phyloP scores from a whole-genome alignment of 1,139 yeast species.

The Protomyces inouyei region DNA sequence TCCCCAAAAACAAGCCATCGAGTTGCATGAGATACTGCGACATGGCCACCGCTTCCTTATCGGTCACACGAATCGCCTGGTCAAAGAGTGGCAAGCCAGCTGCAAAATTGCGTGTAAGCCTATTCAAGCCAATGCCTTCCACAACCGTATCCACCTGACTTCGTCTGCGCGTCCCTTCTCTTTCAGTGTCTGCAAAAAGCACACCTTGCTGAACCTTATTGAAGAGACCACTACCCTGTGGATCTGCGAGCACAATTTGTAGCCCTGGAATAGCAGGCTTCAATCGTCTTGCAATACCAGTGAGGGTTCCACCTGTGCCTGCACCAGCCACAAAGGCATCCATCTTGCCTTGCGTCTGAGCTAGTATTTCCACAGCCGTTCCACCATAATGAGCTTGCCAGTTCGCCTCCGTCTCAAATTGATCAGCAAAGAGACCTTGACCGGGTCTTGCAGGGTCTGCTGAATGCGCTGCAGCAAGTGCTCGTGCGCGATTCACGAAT shows the following conservation, averaged over 20 bases:
- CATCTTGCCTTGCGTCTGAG: slow-evolving; percentile 58
- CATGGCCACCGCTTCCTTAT: slow-evolving; percentile 77
- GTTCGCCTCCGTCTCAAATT: slow-evolving; percentile 86
- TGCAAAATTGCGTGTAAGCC: slow-evolving; percentile 75
- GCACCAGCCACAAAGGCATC: slow-evolving; percentile 77
- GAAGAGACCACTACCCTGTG: slow-evolving; percentile 89
- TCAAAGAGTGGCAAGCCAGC: slow-evolving; percentile 60
- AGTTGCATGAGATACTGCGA: slow-evolving; percentile 73
- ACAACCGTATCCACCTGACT: slow-evolving; percentile 94
- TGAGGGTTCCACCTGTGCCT: slow-evolving; percentile 66
- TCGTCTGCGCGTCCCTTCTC: slow-evolving; percentile 87
- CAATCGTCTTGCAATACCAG: slow-evolving; percentile 75
- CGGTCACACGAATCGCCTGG: slow-evolving; percentile 73
- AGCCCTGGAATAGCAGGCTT: slow-evolving; percentile 48
- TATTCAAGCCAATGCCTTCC: slow-evolving; percentile 88
- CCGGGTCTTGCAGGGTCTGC: slow-evolving; percentile 38
- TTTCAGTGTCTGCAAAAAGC: slow-evolving; percentile 83
- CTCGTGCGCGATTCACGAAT: slow-evolving; percentile 81
- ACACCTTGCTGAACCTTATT: slow-evolving; percentile 85
- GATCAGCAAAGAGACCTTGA: slow-evolving; percentile 82
- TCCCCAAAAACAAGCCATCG: slow-evolving; percentile 88
- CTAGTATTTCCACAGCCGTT: slow-evolving; percentile 86
- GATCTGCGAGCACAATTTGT: slow-evolving; percentile 69
- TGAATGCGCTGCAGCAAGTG: slow-evolving; percentile 55
- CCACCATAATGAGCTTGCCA: slow-evolving; percentile 78